Conservation (phyloP, 176 grass and related monocot genomes). For the Calamus simplicifolius region DNA sequence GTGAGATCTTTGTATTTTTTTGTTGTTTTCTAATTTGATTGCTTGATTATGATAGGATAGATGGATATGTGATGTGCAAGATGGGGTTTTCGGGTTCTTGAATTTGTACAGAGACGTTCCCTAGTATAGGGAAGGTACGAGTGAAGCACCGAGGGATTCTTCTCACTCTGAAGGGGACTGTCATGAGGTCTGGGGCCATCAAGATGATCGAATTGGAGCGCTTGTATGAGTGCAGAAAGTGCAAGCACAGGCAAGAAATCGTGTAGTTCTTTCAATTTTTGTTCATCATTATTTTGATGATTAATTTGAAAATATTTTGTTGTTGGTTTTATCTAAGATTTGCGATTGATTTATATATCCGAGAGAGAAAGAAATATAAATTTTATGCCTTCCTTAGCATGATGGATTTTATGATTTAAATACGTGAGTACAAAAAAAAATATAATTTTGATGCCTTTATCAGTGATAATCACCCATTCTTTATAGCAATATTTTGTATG, state of each 20-base stretch:
- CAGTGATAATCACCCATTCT: too few relatives aligned
- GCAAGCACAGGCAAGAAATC: slow-evolving; percentile 46
- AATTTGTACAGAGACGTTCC: slow-evolving; percentile 46
- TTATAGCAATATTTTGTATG: too few relatives aligned
- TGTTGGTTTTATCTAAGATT: too few relatives aligned
- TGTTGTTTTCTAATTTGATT: slow-evolving; percentile 13
- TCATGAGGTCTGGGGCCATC: slow-evolving; percentile 63
- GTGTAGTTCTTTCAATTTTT: neutral
- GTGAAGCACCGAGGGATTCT: slow-evolving; percentile 69
- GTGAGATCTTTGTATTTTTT: slow-evolving; percentile 10
- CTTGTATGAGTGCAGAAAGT: slow-evolving; percentile 69
- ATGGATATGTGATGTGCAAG: neutral
- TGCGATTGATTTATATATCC: too few relatives aligned
- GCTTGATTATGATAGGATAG: neutral
- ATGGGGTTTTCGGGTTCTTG: neutral
- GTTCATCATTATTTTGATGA: too few relatives aligned
- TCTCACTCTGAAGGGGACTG: slow-evolving; percentile 72
- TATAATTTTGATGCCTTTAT: too few relatives aligned
- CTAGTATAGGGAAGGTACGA: slow-evolving; percentile 72
- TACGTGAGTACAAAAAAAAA: too few relatives aligned
- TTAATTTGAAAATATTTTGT: too few relatives aligned
- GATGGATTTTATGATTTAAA: too few relatives aligned
- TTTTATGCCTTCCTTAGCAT: too few relatives aligned
- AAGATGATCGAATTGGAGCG: slow-evolving; percentile 89
- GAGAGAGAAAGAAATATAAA: too few relatives aligned